Percentiles rank a stretch among this genome's conserved stretches.
These are phyloP conservation scores for Cucurbita maxima DNA, from an alignment of 306 rosid genomes.

Conservation along the genomic window DNA sequence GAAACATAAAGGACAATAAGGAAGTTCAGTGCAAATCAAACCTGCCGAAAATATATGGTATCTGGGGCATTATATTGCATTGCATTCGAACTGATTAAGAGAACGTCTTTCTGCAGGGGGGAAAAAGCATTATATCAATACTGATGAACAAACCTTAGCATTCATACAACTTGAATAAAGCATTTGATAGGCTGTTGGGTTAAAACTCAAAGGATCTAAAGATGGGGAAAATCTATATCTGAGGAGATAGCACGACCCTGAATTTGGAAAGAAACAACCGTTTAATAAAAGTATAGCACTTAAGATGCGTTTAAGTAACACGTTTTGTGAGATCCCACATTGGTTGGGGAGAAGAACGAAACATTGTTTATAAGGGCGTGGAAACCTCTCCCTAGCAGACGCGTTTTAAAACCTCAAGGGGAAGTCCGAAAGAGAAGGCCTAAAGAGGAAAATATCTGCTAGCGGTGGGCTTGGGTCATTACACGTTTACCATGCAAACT, in stretches of 20 bases:
- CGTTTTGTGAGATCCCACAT: not conserved
- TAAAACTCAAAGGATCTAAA: not conserved
- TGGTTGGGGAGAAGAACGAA: no score
- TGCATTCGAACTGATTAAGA: conserved; percentile 52
- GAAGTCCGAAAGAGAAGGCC: no score
- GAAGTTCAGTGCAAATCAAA: conserved; percentile 12
- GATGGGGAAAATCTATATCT: not conserved
- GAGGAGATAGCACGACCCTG: not conserved
- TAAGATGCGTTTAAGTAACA: not conserved
- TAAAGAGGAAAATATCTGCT: no score
- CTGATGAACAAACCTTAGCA: not conserved
- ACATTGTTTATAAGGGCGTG: no score
- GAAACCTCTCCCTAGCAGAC: no score
- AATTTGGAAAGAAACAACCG: not conserved
- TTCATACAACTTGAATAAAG: not conserved
- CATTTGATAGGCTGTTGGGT: not conserved
- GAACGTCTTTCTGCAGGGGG: conserved; percentile 40
- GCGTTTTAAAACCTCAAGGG: no score
- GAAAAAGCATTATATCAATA: conserved; percentile 1
- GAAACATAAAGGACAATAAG: not conserved
- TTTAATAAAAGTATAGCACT: not conserved
- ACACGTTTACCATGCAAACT: not conserved
- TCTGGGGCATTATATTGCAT: conserved; percentile 68
- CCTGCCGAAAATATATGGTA: conserved; percentile 64
- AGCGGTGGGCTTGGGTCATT: no score